These are phyloP conservation scores for Populus nigra DNA, from an alignment of 345 rosid species.

Conservation along the genomic window DNA sequence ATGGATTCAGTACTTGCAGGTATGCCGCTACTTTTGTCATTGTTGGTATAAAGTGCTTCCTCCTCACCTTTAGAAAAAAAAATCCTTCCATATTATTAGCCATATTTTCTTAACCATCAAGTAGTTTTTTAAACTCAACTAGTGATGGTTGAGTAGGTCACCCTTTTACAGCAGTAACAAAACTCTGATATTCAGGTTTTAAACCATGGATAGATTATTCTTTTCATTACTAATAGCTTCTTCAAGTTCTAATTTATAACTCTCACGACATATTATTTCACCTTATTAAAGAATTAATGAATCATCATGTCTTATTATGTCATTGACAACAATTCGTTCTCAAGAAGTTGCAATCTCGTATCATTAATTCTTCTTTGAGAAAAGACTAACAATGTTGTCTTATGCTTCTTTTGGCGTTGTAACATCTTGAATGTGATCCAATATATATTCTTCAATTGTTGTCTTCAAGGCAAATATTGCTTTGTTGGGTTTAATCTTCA, in stretches of 20 bases:
- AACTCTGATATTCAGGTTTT: not conserved
- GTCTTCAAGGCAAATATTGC: not conserved
- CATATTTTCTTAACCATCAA: not conserved
- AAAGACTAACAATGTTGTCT: not conserved
- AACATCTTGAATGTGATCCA: not conserved
- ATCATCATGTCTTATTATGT: not conserved
- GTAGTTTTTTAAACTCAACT: conserved; percentile 1
- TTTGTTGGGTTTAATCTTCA: too few relatives aligned
- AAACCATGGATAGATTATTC: not conserved
- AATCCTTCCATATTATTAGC: not conserved
- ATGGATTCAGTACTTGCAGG: too few relatives aligned
- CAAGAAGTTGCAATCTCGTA: not conserved
- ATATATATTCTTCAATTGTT: too few relatives aligned
- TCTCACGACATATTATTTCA: not conserved
- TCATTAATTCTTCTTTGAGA: conserved; percentile 5
- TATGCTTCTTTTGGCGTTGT: not conserved
- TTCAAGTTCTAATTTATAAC: not conserved
- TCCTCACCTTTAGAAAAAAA: not conserved
- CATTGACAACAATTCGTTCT: not conserved
- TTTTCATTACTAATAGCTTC: not conserved
- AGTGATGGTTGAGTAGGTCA: conserved; percentile 6
- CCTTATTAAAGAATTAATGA: not conserved
- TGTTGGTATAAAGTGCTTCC: not conserved
- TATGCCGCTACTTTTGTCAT: not conserved
- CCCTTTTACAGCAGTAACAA: not conserved